These are phyloP conservation scores for Aspergillus pseudonomiae DNA, from an alignment of 2,329 filamentous ascomycete species.

Conservation along the genomic window DNA sequence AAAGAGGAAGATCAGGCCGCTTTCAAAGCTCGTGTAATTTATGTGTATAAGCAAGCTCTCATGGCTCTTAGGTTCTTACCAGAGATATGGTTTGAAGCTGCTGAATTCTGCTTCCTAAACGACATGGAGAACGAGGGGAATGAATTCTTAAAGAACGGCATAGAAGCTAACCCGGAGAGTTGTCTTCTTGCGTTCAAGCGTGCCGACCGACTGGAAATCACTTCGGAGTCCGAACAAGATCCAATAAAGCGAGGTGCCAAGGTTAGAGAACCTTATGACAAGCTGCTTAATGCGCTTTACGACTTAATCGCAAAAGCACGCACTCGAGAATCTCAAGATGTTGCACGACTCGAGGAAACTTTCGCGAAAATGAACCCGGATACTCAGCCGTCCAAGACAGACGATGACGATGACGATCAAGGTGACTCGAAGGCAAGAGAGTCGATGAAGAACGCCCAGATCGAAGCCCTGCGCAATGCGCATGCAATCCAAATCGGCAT, in stretches of 20 bases:
- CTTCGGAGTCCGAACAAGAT: conserved; percentile 75
- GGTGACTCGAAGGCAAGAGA: conserved; percentile 54
- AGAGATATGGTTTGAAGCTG: conserved; percentile 92
- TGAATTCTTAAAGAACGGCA: conserved; percentile 78
- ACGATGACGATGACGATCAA: conserved; percentile 59
- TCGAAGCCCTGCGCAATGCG: conserved; percentile 63
- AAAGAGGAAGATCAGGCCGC: conserved; percentile 76
- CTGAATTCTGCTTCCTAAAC: conserved; percentile 88
- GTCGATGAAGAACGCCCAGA: conserved; percentile 56
- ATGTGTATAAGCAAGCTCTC: conserved; percentile 89
- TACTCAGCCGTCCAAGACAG: conserved; percentile 44
- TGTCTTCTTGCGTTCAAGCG: conserved; percentile 87
- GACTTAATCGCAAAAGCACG: conserved; percentile 74
- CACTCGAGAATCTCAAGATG: conserved; percentile 65
- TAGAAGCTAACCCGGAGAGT: conserved; percentile 89
- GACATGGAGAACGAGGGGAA: conserved; percentile 71
- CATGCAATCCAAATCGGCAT: conserved; percentile 73
- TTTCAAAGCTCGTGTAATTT: conserved; percentile 79
- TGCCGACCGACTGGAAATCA: conserved; percentile 82
- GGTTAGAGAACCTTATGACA: conserved; percentile 81
- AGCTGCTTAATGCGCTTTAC: conserved; percentile 84
- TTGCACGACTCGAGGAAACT: conserved; percentile 59
- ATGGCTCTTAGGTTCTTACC: conserved; percentile 95
- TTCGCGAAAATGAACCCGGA: conserved; percentile 49
- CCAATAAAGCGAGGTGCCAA: conserved; percentile 65